Conservation (phyloP, 306 rosid species). For the peach (Prunus persica) region Prunus_persica_NCBIv2 NC_034012.1:4844501-4845000, state of each 20-base stretch:
- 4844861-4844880: not conserved
- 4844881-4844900: constrained; percentile 3
- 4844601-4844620: constrained; percentile 4
- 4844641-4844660: constrained; percentile 16
- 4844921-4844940: not conserved
- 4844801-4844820: not conserved
- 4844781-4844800: not conserved
- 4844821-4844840: not conserved
- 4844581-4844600: not conserved
- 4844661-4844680: not conserved
- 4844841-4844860: not conserved
- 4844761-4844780: not conserved
- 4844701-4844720: not conserved
- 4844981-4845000: no score
- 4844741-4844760: no score
- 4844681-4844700: not conserved
- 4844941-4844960: not conserved
- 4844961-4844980: not conserved
- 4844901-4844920: not conserved
- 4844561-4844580: constrained; percentile 1
- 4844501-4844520: constrained; percentile 17
- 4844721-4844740: not conserved
- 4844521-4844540: constrained; percentile 23
- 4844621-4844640: constrained; percentile 4
- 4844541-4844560: not conserved